These are phyloP conservation scores for Serpula lacrymans DNA, from an alignment of 768 basidiomycete genomes.

Conservation along the genomic window DNA sequence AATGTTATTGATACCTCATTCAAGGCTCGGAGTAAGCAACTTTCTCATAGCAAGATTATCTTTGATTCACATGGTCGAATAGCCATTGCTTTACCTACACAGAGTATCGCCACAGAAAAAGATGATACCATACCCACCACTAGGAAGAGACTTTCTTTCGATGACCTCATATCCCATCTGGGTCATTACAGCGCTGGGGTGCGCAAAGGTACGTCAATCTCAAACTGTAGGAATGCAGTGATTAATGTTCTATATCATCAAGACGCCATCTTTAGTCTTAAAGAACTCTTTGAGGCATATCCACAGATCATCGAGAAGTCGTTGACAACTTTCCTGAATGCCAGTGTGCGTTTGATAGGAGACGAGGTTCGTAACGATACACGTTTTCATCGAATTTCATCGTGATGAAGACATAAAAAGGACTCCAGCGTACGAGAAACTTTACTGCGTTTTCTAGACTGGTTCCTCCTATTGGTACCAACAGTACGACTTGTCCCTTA, in stretches of 20 bases:
- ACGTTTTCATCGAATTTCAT: neutral
- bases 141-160: conserved; percentile 67
- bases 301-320: conserved; percentile 50
- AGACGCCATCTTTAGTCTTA: conserved; percentile 75
- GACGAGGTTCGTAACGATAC: conserved; percentile 63
- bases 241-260: neutral
- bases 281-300: conserved; percentile 66
- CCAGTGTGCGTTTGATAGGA: conserved; percentile 65
- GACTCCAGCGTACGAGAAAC: conserved; percentile 77
- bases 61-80: conserved; percentile 10
- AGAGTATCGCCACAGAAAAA: conserved; percentile 66
- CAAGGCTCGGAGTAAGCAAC: conserved; percentile 82
- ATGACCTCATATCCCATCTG: conserved; percentile 71
- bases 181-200: conserved; percentile 82
- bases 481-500: conserved; percentile 35
- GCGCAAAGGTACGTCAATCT: conserved; percentile 57
- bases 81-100: conserved; percentile 90
- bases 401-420: conserved; percentile 35
- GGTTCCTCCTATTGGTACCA: conserved; percentile 67
- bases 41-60: neutral
- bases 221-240: conserved; percentile 6
- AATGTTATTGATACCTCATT: conserved; percentile 97
- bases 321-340: conserved; percentile 53
- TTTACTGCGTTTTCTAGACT: conserved; percentile 62
- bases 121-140: conserved; percentile 64